These are phyloP conservation scores for Rhizophagus sp. DNA, from an alignment of 192 early-diverging fungal genomes.

Conservation along the genomic window DNA sequence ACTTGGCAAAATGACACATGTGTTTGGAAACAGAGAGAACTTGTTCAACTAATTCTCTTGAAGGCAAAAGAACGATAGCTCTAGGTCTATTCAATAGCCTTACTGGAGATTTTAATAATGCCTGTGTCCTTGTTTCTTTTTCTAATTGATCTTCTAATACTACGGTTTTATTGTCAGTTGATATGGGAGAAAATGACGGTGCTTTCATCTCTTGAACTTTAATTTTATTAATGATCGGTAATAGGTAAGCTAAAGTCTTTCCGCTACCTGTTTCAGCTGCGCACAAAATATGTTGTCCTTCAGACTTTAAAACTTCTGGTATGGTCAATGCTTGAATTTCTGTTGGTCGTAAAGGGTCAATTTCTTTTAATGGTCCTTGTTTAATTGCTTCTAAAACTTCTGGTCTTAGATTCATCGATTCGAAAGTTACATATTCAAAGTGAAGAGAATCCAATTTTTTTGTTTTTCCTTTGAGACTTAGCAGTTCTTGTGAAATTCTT, in stretches of 20 bases:
- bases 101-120: conserved; percentile 37
- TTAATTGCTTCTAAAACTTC: conserved; percentile 54
- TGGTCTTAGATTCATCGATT: conserved; percentile 60
- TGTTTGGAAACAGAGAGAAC: conserved; percentile 72
- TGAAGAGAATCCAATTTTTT: background rate
- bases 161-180: background rate
- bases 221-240: conserved; percentile 75
- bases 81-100: conserved; percentile 76
- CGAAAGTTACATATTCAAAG: conserved; percentile 47
- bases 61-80: conserved; percentile 84
- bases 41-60: conserved; percentile 85
- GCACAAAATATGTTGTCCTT: conserved; percentile 59
- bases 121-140: conserved; percentile 30
- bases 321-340: conserved; percentile 85
- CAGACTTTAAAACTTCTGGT: conserved; percentile 59
- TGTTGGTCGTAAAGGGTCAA: conserved; percentile 61
- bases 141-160: conserved; percentile 13
- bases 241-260: conserved; percentile 88
- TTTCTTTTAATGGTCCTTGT: conserved; percentile 28
- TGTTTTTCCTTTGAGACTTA: background rate
- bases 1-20: conserved; percentile 66
- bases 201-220: conserved; percentile 64
- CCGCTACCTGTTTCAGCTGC: conserved; percentile 92
- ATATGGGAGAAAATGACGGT: background rate
- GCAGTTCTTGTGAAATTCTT: conserved; percentile 25